These are phyloP conservation scores for Bryoerythrophyllum caledonicum DNA, from an alignment of 225 moss, liverwort and hornwort genomes.

Conservation along the genomic window DNA sequence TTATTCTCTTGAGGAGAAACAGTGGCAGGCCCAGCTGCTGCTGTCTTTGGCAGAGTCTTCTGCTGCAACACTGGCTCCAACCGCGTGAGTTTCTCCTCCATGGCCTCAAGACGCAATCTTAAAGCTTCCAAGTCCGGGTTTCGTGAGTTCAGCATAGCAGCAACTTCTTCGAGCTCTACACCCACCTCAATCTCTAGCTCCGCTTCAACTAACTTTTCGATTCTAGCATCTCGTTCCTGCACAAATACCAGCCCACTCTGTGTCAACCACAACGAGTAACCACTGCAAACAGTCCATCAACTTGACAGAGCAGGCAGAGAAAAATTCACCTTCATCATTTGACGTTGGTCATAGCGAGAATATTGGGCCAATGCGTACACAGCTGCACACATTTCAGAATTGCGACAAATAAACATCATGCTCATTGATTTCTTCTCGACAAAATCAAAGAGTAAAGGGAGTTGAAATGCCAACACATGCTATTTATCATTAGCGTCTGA, in stretches of 20 bases:
- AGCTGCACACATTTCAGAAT: constrained; percentile 46
- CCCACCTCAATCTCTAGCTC: constrained; percentile 39
- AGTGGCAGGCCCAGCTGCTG: constrained; percentile 15
- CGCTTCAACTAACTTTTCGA: constrained; percentile 29
- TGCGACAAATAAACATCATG: neutral
- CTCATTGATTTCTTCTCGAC: neutral
- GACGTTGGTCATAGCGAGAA: constrained; percentile 65
- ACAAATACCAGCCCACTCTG: neutral
- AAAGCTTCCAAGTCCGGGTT: constrained; percentile 31
- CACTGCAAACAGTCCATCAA: neutral
- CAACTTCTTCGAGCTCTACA: constrained; percentile 42
- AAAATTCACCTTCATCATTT: constrained; percentile 67
- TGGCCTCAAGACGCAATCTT: constrained; percentile 28
- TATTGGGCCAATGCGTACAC: constrained; percentile 70
- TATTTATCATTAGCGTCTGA: neutral
- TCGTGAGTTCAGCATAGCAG: constrained; percentile 31
- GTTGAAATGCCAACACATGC: neutral
- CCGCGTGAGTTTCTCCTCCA: constrained; percentile 32
- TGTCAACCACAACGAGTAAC: neutral
- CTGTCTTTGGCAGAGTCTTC: neutral
- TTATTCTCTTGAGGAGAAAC: neutral
- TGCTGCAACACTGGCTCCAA: constrained; percentile 30
- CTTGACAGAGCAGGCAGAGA: neutral
- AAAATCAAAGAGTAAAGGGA: neutral
- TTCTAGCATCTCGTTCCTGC: constrained; percentile 34